Conservation (phyloP, 2,329 filamentous ascomycete species). For the Diplocarpon rosae region DNA sequence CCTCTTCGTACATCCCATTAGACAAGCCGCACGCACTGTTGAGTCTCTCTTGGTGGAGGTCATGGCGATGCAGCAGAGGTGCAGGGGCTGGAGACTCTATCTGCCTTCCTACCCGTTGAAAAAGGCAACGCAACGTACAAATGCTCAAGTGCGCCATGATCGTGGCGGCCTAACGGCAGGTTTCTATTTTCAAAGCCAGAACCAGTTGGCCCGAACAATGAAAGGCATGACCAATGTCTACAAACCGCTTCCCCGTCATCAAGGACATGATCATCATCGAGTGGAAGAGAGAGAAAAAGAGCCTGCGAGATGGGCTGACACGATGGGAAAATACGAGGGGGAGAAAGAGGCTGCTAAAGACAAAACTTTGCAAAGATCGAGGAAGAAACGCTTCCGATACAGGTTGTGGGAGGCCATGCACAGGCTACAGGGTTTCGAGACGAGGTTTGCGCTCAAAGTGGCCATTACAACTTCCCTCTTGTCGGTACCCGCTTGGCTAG, state of each 20-base stretch:
- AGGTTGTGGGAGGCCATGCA: slow-evolving; percentile 39
- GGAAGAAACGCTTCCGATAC: slow-evolving; percentile 33
- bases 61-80: slow-evolving; percentile 35
- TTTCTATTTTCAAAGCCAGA: slow-evolving; percentile 30
- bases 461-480: slow-evolving; percentile 39
- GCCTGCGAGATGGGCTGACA: slow-evolving; percentile 17
- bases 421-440: slow-evolving; percentile 45
- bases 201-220: slow-evolving; percentile 25
- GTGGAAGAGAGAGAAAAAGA: slow-evolving; percentile 11
- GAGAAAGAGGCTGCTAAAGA: slow-evolving; percentile 32
- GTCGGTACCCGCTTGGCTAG: slow-evolving; percentile 43
- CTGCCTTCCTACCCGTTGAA: slow-evolving; percentile 42
- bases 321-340: slow-evolving; percentile 26
- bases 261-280: slow-evolving; percentile 16
- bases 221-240: slow-evolving; percentile 28
- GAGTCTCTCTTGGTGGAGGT: slow-evolving; percentile 38
- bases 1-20: slow-evolving; percentile 42
- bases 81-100: slow-evolving; percentile 33
- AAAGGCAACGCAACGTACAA: slow-evolving; percentile 43
- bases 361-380: slow-evolving; percentile 29
- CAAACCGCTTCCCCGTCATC: slow-evolving; percentile 23
- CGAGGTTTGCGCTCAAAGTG: slow-evolving; percentile 46
- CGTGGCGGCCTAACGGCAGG: slow-evolving; percentile 46
- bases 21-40: slow-evolving; percentile 39
- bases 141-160: slow-evolving; percentile 47